Evolutionary conservation across 176 grass and related monocot species (phyloP), one percentile per base, ranked within the genome.

Genomic region (Eragrostis curvula): DNA sequence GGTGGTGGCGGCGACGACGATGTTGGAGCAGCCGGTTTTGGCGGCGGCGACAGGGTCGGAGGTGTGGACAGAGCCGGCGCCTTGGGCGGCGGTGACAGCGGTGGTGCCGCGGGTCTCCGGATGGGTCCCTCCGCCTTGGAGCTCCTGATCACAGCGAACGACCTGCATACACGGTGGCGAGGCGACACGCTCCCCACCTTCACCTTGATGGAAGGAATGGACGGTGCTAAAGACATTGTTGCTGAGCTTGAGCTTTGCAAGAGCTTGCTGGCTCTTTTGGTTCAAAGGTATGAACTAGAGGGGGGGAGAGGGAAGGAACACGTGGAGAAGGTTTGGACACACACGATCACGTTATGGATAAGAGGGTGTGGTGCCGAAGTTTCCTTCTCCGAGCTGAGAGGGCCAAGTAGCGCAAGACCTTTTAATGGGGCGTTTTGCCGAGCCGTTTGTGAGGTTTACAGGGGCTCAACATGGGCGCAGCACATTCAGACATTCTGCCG

Each of bases 121-220:
- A 94, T 74, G n/a, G 97, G 97, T 27, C 97, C 97, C 21, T 99
- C 97, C 11, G 87, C 93, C 46, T 88, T 88, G 45, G 97, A 99
- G 66, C 88, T 87, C 77, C 86, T 84, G 75, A 99, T 86, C 81
- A 88, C 90, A 8, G 71, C 67, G 30, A 90, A 82, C 5, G 85
- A 66, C 66, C 83, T 50, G 81, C 55, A 78, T 56, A 71, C 20
- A 10, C 90, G 87, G 84, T 75, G 78, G 4, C 57, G 53, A 57
- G 85, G 20, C 43, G 74, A 28, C 74, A 51, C 84, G 28, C 74
- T 75, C 9, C 88, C 85, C 50, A 92, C 81, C 79, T 94, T 99
- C 75, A 99, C 78, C 91, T 99, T 94, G 87, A 94, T 85, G 68
- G 87, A 92, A 88, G 93, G 91, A 39, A 99, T 93, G 66, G 91